Evolutionary conservation across 805 yeast genomes (phyloP), one percentile per base, ranked within the genome.

Genomic region (Zygosaccharomyces bisporus): DNA sequence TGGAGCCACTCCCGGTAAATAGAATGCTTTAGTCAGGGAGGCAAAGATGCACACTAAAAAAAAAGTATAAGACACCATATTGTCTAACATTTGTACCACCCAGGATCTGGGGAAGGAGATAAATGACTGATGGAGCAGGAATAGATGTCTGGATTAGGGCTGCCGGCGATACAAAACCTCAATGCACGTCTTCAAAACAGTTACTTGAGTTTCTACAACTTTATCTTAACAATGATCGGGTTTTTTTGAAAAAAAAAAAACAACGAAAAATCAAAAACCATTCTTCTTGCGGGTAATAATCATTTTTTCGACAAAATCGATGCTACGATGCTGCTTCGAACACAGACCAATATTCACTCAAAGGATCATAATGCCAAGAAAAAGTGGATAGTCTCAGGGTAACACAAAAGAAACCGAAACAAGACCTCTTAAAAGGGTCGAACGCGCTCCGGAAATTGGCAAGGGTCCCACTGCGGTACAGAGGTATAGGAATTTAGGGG

Each of bases 1-100:
- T 14, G 99, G 98, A 0, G 98, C 96, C 18, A 89, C 93, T 6
- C 98, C 98, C 0, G 98, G 98, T 44, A 93, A 72, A 61, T 93
- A 91, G 68, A 93, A 91, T 2, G 83, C 95, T 33, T 52, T 37
- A 2, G 49, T 32, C 16, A 39, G 16, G 13, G 55, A 34, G 16
- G 50, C 18, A 7, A 37, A 43, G 20, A 47, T 31, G 21, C 48
- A 35, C 6, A 43, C 34, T 10, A 40, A 36, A 19, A 45, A 18
- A 31, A 40, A 20, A 17, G 32, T 4, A 37, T 16, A 24, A 35
- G 45, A 25, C 19, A 34, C 4, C 44, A 41, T 32, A 10, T 32
- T 34, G 21, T 5, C 18, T 32, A 16, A 23, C 19, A 19, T 33
- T 25, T 33, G 37, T 25, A 14, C 18, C 44, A 16, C 29, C 39